Evolutionary conservation across 2,329 filamentous ascomycete species (phyloP).

Genomic region (Diaporthe vaccinii): DNA sequence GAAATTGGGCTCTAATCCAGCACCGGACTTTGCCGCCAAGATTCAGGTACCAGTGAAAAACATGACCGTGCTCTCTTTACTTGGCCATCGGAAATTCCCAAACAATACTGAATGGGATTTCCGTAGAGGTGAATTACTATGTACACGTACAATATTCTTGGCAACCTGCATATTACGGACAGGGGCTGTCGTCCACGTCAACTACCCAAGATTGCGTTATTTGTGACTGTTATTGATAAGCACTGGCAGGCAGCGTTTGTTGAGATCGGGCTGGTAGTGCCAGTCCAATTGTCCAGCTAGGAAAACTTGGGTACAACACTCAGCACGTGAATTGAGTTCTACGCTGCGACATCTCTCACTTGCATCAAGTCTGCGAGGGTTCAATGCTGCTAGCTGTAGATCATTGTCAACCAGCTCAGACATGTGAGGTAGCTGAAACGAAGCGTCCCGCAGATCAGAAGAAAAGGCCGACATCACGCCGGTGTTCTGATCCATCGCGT

Average conservation of each 20-base stretch:
- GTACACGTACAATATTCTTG: not conserved
- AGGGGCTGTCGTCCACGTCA: not conserved
- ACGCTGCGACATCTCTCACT: not conserved
- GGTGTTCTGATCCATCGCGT: not conserved
- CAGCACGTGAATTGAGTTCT: not conserved
- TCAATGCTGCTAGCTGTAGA: too few relatives aligned
- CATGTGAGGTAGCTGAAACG: not conserved
- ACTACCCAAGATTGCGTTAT: too few relatives aligned
- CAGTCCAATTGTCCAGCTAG: not conserved
- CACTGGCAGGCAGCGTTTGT: not conserved
- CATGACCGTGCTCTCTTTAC: not conserved
- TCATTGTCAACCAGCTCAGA: too few relatives aligned
- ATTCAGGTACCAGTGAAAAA: not conserved
- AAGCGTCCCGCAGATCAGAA: not conserved
- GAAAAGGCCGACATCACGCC: not conserved
- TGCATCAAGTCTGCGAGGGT: too few relatives aligned
- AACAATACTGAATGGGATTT: not conserved
- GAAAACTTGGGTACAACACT: not conserved
- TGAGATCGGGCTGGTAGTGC: not conserved
- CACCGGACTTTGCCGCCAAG: not conserved
- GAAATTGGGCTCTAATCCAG: conserved; percentile 10
- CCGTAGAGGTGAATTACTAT: not conserved
- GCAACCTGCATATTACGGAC: not conserved
- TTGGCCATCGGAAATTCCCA: not conserved
- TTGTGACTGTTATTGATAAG: not conserved